These are phyloP conservation scores for Daldinia grandis DNA, from an alignment of 495 filamentous ascomycete species.

Conservation along the genomic window DNA sequence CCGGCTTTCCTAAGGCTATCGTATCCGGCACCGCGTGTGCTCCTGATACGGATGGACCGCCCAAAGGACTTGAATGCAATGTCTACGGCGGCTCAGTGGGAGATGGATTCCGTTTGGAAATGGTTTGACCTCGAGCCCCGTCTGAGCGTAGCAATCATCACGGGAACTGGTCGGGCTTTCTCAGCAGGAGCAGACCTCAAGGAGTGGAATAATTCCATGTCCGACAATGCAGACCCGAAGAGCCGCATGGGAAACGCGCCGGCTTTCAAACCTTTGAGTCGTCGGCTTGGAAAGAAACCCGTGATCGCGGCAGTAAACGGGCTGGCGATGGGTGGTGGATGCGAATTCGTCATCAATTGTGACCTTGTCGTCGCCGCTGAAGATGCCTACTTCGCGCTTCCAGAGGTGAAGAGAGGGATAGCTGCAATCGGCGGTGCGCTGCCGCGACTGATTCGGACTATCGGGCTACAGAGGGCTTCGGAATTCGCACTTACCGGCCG, in stretches of 20 bases:
- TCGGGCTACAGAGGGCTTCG: slow-evolving; percentile 73
- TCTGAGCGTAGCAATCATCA: slow-evolving; percentile 61
- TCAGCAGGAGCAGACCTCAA: slow-evolving; percentile 67
- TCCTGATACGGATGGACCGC: slow-evolving; percentile 66
- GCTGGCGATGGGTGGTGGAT: slow-evolving; percentile 76
- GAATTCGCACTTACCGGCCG: slow-evolving; percentile 79
- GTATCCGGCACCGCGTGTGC: slow-evolving; percentile 61
- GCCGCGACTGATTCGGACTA: slow-evolving; percentile 72
- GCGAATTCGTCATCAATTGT: slow-evolving; percentile 77
- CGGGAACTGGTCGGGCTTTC: slow-evolving; percentile 60
- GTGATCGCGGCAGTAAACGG: slow-evolving; percentile 85
- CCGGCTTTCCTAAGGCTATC: slow-evolving; percentile 40
- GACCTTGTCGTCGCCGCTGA: slow-evolving; percentile 75
- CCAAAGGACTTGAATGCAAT: slow-evolving; percentile 60
- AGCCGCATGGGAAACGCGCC: slow-evolving; percentile 60
- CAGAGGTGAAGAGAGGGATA: slow-evolving; percentile 77
- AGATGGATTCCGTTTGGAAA: slow-evolving; percentile 56
- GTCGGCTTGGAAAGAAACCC: slow-evolving; percentile 68
- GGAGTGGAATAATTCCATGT: slow-evolving; percentile 53
- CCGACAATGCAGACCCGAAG: slow-evolving; percentile 44
- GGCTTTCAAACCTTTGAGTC: slow-evolving; percentile 60
- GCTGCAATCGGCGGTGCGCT: slow-evolving; percentile 77
- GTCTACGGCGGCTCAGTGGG: slow-evolving; percentile 51
- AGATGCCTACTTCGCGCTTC: slow-evolving; percentile 69
- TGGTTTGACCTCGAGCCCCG: slow-evolving; percentile 59